A percentile compares a stretch with the other conserved stretches of the same genome.
These are phyloP conservation scores for Hanseniaspora sp. DNA, from an alignment of 1,139 yeast genomes.

Conservation along the genomic window DNA sequence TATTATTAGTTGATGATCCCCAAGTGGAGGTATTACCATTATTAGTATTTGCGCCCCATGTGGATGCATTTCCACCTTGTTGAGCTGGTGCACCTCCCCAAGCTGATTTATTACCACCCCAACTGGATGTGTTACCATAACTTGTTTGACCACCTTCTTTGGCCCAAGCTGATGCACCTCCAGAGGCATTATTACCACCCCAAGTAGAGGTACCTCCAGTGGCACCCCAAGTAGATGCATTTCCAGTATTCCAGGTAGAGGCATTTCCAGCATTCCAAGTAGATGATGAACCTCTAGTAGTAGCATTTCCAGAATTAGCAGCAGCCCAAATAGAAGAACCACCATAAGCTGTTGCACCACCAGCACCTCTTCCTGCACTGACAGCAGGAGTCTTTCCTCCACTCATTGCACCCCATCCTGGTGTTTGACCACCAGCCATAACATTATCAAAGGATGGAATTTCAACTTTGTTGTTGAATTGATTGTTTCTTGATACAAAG, in stretches of 20 bases:
- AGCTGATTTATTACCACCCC: slow-evolving; percentile 31
- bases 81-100: slow-evolving; percentile 31
- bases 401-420: slow-evolving; percentile 40
- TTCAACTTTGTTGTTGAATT: slow-evolving; percentile 16
- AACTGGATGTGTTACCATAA: slow-evolving; percentile 33
- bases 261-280: slow-evolving; percentile 35
- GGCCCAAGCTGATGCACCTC: slow-evolving; percentile 21
- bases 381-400: slow-evolving; percentile 43
- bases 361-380: slow-evolving; percentile 35
- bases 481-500: slow-evolving; percentile 12
- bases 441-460: slow-evolving; percentile 15
- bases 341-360: slow-evolving; percentile 41
- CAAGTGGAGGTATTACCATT: slow-evolving; percentile 26
- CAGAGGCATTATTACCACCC: slow-evolving; percentile 26
- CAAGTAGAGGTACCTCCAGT: slow-evolving; percentile 35
- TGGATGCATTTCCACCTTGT: slow-evolving; percentile 27
- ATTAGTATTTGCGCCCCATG: slow-evolving; percentile 25
- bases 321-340: slow-evolving; percentile 38
- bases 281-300: slow-evolving; percentile 32
- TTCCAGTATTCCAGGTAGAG: slow-evolving; percentile 25
- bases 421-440: slow-evolving; percentile 42
- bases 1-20: slow-evolving; percentile 19
- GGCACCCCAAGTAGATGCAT: slow-evolving; percentile 35
- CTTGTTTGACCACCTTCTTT: slow-evolving; percentile 28
- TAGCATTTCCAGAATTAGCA: slow-evolving; percentile 35